Base-by-base conservation (phyloP, 345 rosid genomes). In the Orychophragmus violaceus region DNA sequence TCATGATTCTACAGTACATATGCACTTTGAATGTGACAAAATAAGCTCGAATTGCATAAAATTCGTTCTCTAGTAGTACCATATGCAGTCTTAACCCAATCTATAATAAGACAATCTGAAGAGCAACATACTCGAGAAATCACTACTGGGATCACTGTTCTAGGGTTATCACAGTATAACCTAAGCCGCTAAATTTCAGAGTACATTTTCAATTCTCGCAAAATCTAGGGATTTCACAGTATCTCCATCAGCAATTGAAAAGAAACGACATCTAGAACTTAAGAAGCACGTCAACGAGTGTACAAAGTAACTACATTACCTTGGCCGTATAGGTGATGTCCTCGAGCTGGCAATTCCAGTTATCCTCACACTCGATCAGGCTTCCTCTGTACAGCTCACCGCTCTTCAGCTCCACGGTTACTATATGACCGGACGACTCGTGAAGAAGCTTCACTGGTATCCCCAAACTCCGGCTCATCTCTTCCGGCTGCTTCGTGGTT, bases 281-380 rank as follows among this genome's bases (percentile, higher is more conserved):
- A 33, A 13, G 50, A 18, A 44, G 22, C 5, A 22, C 16, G 3
- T n/a, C 11, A 29, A 25, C 1, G 5, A 50, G 9, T 6, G 3
- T 16, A 14, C 0, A 18, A 21, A 1, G 6, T 45, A 48, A 1
- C 3, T 10, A 8, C 8, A 52, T 60, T 75, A 80, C 96, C 87
- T 81, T 87, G 32, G 96, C 89, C 25, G 93, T 89, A 76, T 75
- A 89, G 27, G 93, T 89, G 70, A 89, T 87, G 60, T 62, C 77
- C 77, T 89, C 93, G 71, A 89, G 93, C 78, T 89, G 96, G 60
- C 93, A 87, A 71, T 89, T 89, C 96, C 96, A 89, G 84, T 89
- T 89, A 64, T 89, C 96, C 74, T 89, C 96, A 64, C 96, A 89
- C 83, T 89, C 96, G 13, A 89, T 16, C 89, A 89, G 81, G 77